Evolutionary conservation across 768 basidiomycete genomes (phyloP), one percentile per base, ranked within the genome.

Genomic region (Mrakia gelida): DNA sequence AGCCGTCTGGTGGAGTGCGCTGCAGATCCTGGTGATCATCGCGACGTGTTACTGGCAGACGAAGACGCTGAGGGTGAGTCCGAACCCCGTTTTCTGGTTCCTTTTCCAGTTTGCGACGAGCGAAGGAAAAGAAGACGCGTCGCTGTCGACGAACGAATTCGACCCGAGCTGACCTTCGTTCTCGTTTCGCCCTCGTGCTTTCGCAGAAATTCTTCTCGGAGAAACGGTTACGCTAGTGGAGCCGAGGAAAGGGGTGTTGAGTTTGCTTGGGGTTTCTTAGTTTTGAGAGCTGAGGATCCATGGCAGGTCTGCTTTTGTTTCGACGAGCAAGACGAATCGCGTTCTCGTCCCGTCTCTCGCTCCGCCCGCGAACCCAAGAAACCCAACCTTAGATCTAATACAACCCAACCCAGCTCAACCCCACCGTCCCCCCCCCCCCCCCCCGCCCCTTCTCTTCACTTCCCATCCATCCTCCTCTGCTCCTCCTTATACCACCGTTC

Each of bases 1-100:
- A 79, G 95, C 97, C 1, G 92, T 98, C 65, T 98, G 94, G 93
- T 98, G 97, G 85, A 94, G 91, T 82, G 68, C 98, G 38, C 88
- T 89, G 49, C 96, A 99, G 87, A 93, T 98, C 77, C 85, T 88
- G 21, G 91, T 96, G 16, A 85, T 99, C 62, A 84, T 98, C 65
- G 89, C 86, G 26, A 96, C 95, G 2, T 98, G 93, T 81, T 87
- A 89, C 43, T 98, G 96, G 95, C 97, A 98, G 84, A 86, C 97
- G 83, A 87, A 92, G 82, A 93, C 98, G 88, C 86, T 99, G 78
- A 92, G 90, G 87, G 93, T 94, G 30, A 28, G 52, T 38, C 41
- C 34, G 49, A 56, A 56, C 11, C 26, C 26, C 63, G n/a, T 10
- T 52, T 71, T 26, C 56, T n/a, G n/a, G n/a, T n/a, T 26, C 23